Conservation (phyloP, 371 early-diverging fungal genomes). For the Mycotypha africana region DNA sequence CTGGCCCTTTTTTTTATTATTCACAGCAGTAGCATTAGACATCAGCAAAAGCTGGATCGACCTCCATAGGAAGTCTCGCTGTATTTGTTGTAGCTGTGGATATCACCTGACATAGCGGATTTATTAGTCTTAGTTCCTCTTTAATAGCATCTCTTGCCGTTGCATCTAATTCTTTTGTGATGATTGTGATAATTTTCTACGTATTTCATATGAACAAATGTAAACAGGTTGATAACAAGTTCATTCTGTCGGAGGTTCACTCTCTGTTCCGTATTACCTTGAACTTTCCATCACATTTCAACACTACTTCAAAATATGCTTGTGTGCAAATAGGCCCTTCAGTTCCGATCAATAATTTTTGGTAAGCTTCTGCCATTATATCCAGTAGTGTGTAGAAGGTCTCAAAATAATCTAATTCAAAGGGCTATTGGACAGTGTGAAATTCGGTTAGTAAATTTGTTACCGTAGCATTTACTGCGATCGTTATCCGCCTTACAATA, state of each 20-base stretch:
- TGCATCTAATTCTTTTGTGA: constrained; percentile 52
- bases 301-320: constrained; percentile 48
- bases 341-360: constrained; percentile 36
- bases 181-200: constrained; percentile 46
- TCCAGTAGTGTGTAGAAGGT: constrained; percentile 48
- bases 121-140: constrained; percentile 46
- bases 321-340: constrained; percentile 35
- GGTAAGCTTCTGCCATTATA: constrained; percentile 41
- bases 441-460: neutral
- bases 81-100: no score
- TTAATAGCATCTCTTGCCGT: constrained; percentile 51
- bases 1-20: no score
- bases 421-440: constrained; percentile 48
- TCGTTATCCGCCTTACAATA: constrained; percentile 24
- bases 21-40: neutral
- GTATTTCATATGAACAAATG: neutral
- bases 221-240: no score
- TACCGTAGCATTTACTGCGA: neutral
- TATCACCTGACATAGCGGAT: constrained; percentile 25
- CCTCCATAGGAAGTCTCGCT: neutral
- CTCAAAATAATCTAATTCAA: constrained; percentile 54
- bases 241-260: no score
- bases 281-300: constrained; percentile 51
- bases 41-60: neutral
- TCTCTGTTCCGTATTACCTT: no score